phyloP scores from a whole-genome alignment of 1,284 basidiomycete species.

The Ceratobasidium sp. region DNA sequence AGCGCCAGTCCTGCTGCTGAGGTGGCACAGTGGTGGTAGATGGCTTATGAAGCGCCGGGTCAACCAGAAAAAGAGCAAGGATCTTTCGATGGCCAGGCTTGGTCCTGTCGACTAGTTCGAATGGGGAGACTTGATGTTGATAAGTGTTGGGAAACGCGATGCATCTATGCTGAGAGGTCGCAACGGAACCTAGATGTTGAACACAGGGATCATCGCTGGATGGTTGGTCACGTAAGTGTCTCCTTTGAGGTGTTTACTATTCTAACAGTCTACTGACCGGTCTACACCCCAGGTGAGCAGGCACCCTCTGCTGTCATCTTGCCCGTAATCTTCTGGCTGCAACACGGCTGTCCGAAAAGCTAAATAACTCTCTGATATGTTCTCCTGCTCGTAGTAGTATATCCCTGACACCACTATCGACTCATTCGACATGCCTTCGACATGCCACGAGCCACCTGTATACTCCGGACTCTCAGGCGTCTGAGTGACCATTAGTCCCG shows the following conservation, averaged over 20 bases:
- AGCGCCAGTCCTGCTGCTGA: constrained; percentile 52
- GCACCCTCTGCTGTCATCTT: constrained; percentile 20
- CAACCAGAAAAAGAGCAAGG: constrained; percentile 54
- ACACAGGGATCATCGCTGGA: constrained; percentile 1
- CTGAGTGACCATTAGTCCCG: constrained; percentile 33
- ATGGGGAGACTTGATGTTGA: constrained; percentile 55
- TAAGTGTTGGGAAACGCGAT: constrained; percentile 67
- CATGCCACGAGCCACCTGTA: constrained; percentile 54
- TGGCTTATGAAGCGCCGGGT: constrained; percentile 48
- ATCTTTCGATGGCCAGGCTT: constrained; percentile 54
- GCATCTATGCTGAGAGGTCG: constrained; percentile 53
- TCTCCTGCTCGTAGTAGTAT: constrained; percentile 52
- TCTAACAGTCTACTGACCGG: constrained; percentile 1
- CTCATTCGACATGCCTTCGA: constrained; percentile 60
- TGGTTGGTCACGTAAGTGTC: not conserved
- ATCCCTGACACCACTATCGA: constrained; percentile 61
- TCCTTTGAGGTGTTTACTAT: not conserved
- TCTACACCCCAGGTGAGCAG: constrained; percentile 35
- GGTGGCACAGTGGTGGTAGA: constrained; percentile 47
- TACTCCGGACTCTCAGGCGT: constrained; percentile 58
- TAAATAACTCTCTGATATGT: constrained; percentile 37
- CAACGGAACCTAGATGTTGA: constrained; percentile 49
- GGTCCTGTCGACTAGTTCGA: constrained; percentile 50
- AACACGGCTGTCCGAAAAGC: constrained; percentile 35
- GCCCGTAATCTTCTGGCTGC: not conserved